Evolutionary conservation across 805 yeast species (phyloP).

Genomic region (Pichia kluyveri): DNA sequence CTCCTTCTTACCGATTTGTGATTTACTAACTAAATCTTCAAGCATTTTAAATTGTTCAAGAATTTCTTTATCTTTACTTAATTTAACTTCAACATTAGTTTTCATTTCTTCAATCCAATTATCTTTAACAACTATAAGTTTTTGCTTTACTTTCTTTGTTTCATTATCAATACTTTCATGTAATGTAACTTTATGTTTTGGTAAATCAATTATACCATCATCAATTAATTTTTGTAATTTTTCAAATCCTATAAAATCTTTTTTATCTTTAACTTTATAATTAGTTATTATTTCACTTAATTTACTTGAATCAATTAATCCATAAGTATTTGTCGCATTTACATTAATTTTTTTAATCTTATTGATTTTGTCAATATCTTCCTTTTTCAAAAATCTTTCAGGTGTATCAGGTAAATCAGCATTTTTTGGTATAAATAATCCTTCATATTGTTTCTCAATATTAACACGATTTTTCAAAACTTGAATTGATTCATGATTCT

Average conservation of each 20-base stretch:
- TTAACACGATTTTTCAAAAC: conserved; percentile 16
- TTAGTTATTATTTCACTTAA: conserved; percentile 17
- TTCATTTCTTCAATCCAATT: conserved; percentile 10
- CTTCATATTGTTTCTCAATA: conserved; percentile 16
- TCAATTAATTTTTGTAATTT: conserved; percentile 14
- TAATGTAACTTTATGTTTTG: conserved; percentile 17
- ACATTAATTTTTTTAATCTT: conserved; percentile 1
- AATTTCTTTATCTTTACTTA: conserved; percentile 8
- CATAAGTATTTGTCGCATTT: conserved; percentile 3
- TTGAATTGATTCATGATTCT: conserved; percentile 17
- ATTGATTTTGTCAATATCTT: conserved; percentile 1
- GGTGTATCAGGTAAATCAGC: conserved; percentile 13
- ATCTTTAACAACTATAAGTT: conserved; percentile 17
- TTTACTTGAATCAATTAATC: conserved; percentile 12
- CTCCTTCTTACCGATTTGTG: conserved; percentile 10
- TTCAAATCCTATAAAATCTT: conserved; percentile 3
- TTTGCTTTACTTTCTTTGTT: conserved; percentile 13
- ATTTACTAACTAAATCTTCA: conserved; percentile 14
- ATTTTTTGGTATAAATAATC: conserved; percentile 10
- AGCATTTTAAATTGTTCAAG: conserved; percentile 14
- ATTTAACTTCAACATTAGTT: neutral
- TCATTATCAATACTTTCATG: conserved; percentile 9
- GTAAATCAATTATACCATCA: conserved; percentile 14
- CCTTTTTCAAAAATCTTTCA: conserved; percentile 13
- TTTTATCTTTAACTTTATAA: conserved; percentile 11